Percentiles rank a stretch among this genome's conserved stretches.
Conservation (phyloP, 371 early-diverging fungal genomes). For the Apophysomyces sp. region DNA sequence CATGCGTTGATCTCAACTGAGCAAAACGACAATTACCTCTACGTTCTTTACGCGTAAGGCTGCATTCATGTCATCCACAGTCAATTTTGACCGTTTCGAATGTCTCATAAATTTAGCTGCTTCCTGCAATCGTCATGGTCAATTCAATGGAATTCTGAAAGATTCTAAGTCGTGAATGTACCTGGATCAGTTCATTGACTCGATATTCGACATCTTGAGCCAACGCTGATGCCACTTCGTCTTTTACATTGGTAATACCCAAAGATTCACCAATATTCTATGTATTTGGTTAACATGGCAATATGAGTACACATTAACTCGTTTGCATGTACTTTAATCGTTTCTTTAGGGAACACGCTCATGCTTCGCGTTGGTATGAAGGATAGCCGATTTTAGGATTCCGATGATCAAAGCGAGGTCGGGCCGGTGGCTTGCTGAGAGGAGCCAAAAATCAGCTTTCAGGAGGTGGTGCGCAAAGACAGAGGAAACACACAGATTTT, state of each 20-base stretch:
- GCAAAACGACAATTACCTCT: conserved; percentile 60
- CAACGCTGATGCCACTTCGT: conserved; percentile 86
- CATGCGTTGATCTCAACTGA: neutral
- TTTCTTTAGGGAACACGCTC: conserved; percentile 54
- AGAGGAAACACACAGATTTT: too few relatives aligned
- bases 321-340: conserved; percentile 32
- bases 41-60: conserved; percentile 96
- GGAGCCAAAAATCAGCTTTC: too few relatives aligned
- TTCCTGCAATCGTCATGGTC: conserved; percentile 61
- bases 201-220: conserved; percentile 98
- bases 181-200: conserved; percentile 94
- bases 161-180: conserved; percentile 16
- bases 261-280: conserved; percentile 89
- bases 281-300: neutral
- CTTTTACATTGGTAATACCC: conserved; percentile 90
- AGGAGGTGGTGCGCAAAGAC: too few relatives aligned
- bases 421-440: too few relatives aligned
- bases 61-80: conserved; percentile 93
- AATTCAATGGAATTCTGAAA: neutral
- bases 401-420: too few relatives aligned
- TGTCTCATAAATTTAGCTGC: conserved; percentile 98
- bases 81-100: conserved; percentile 85
- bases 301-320: neutral
- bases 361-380: conserved; percentile 17
- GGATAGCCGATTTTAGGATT: too few relatives aligned